Percentiles rank a stretch among this genome's conserved stretches.
phyloP scores from a whole-genome alignment of 345 rosid genomes.

The Pugionium dolabratum region DNA sequence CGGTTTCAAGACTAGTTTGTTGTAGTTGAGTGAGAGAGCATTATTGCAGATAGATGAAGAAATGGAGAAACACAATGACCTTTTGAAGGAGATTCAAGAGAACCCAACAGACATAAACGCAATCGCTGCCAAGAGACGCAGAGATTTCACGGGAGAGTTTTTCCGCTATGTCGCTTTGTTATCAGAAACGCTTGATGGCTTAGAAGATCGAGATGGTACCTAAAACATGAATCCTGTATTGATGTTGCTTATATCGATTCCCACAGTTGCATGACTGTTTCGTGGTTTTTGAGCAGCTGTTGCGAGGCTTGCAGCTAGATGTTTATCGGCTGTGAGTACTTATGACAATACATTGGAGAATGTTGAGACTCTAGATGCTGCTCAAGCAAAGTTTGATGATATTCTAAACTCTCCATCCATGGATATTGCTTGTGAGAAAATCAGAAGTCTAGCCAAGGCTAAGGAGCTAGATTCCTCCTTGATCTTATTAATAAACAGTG shows the following conservation, averaged over 20 bases:
- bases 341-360: conserved; percentile 74
- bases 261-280: neutral
- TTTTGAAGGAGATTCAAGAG: conserved; percentile 79
- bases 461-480: conserved; percentile 91
- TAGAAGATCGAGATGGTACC: conserved; percentile 92
- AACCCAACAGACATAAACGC: conserved; percentile 79
- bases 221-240: conserved; percentile 3
- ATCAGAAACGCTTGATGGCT: conserved; percentile 63
- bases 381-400: conserved; percentile 87
- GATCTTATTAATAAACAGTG: conserved; percentile 75
- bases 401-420: conserved; percentile 76
- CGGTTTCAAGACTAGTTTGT: neutral
- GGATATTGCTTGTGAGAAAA: conserved; percentile 82
- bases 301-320: conserved; percentile 78
- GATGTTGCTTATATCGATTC: neutral
- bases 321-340: conserved; percentile 84
- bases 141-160: conserved; percentile 81
- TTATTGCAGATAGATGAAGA: conserved; percentile 87
- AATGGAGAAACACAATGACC: conserved; percentile 75
- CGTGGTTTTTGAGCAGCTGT: conserved; percentile 50
- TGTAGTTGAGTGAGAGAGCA: conserved; percentile 36
- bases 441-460: conserved; percentile 76
- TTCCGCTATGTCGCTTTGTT: conserved; percentile 63
- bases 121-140: conserved; percentile 66
- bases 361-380: conserved; percentile 69